Conservation (phyloP, 345 rosid species). For the Hirschfeldia incana region DNA sequence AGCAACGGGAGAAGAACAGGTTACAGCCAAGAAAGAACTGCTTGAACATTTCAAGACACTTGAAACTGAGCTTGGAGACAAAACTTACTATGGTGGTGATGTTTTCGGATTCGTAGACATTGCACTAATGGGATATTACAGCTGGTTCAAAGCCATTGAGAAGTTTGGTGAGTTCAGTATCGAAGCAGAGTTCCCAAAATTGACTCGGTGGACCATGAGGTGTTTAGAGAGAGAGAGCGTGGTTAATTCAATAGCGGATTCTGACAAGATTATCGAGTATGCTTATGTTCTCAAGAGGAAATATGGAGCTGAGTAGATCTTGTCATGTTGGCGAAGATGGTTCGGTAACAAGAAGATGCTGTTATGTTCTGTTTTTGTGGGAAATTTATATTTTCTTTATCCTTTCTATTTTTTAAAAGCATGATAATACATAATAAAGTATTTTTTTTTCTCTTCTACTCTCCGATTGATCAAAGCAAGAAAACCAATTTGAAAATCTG, state of each 20-base stretch:
- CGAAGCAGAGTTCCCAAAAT: conserved; percentile 51
- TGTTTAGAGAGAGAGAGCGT: not conserved
- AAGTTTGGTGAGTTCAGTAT: conserved; percentile 51
- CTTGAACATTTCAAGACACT: conserved; percentile 56
- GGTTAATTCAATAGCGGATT: conserved; percentile 46
- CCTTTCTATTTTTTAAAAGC: not conserved
- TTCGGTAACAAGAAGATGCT: not conserved
- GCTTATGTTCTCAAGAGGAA: conserved; percentile 45
- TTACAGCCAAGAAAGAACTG: conserved; percentile 45
- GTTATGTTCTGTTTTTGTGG: not conserved
- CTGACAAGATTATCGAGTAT: conserved; percentile 56
- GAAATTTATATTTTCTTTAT: not conserved
- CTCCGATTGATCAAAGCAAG: no score
- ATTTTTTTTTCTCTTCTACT: not conserved
- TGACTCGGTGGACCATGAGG: conserved; percentile 46
- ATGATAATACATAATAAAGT: not conserved
- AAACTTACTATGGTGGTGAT: conserved; percentile 55
- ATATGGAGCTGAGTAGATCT: conserved; percentile 44
- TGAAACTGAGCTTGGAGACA: conserved; percentile 47
- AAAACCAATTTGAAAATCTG: not conserved
- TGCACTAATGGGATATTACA: conserved; percentile 40
- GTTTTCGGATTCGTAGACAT: conserved; percentile 44
- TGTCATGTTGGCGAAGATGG: not conserved
- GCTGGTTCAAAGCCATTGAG: conserved; percentile 58
- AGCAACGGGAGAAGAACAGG: conserved; percentile 48